Evolutionary conservation across 192 early-diverging fungal species (phyloP).

Genomic region (Mortierella antarctica): DNA sequence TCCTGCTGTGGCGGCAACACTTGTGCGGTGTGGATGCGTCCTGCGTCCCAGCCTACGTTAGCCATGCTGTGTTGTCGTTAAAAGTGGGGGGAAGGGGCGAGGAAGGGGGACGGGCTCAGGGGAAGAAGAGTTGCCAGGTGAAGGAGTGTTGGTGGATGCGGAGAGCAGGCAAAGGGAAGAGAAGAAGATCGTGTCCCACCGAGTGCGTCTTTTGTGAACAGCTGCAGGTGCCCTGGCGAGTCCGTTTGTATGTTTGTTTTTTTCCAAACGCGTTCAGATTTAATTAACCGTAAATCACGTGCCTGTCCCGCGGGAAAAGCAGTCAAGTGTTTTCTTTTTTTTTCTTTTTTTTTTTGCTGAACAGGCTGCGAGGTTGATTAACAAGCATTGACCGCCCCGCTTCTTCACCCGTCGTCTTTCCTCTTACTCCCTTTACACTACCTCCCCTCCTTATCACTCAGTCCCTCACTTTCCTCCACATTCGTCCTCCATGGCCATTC

Average conservation of each 20-base stretch:
- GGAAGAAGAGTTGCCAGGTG: slow-evolving; percentile 1
- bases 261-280: too few species aligned
- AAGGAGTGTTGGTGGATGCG: background rate
- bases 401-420: background rate
- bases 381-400: background rate
- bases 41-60: slow-evolving; percentile 85
- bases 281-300: too few species aligned
- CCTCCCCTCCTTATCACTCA: background rate
- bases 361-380: background rate
- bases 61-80: slow-evolving; percentile 20
- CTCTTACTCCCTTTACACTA: background rate
- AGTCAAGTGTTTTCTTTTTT: slow-evolving; percentile 19
- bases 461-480: background rate
- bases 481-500: slow-evolving; percentile 39
- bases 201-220: background rate
- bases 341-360: slow-evolving; percentile 18
- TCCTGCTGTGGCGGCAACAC: slow-evolving; percentile 70
- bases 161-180: background rate
- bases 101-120: slow-evolving; percentile 7
- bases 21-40: slow-evolving; percentile 77
- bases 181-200: background rate
- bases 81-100: background rate
- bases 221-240: too few species aligned
- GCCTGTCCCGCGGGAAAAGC: background rate
- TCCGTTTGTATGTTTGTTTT: background rate